Conservation (phyloP, 345 rosid species). For the Corymbia maculata region DNA sequence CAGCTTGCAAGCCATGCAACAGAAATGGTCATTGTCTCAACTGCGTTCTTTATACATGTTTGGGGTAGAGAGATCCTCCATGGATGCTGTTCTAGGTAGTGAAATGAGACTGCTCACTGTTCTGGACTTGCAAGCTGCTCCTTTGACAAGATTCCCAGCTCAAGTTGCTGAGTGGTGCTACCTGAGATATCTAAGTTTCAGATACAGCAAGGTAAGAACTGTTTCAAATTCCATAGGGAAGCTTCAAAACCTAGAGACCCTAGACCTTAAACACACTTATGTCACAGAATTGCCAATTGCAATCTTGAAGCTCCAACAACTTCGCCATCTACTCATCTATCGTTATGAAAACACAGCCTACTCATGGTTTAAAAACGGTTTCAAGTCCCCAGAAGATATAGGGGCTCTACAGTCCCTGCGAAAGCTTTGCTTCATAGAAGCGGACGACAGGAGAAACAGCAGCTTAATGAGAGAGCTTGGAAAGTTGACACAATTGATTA, state of each 20-base stretch:
- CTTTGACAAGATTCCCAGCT: constrained; percentile 15
- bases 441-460: background rate
- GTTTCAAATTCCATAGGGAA: constrained; percentile 24
- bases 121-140: constrained; percentile 20
- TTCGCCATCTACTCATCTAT: constrained; percentile 22
- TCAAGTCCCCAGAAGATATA: constrained; percentile 8
- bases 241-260: constrained; percentile 30
- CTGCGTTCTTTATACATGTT: constrained; percentile 33
- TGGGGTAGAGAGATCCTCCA: constrained; percentile 1
- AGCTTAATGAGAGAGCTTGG: constrained; percentile 16
- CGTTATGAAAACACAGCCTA: constrained; percentile 8
- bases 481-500: constrained; percentile 21
- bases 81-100: background rate
- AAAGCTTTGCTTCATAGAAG: constrained; percentile 21
- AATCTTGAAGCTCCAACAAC: constrained; percentile 19
- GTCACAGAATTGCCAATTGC: constrained; percentile 19
- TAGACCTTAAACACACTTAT: constrained; percentile 28
- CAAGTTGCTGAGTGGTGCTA: constrained; percentile 10
- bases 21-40: constrained; percentile 5
- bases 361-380: constrained; percentile 8
- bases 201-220: constrained; percentile 12
- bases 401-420: constrained; percentile 21
- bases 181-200: constrained; percentile 26
- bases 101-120: constrained; percentile 19
- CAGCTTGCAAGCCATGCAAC: background rate